Conservation (phyloP, 768 basidiomycete genomes). For the Asterophora lycoperdoides region DNA sequence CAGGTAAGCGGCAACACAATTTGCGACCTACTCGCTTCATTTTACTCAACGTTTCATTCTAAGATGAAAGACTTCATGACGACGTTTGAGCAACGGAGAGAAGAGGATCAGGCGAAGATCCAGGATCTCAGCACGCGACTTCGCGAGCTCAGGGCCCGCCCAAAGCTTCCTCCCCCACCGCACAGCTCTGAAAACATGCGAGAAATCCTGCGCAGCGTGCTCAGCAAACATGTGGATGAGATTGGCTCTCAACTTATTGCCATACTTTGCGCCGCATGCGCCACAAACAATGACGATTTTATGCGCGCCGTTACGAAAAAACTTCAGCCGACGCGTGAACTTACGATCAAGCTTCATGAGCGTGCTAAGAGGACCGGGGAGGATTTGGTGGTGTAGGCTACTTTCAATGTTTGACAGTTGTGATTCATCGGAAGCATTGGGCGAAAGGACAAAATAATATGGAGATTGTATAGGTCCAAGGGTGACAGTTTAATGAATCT, state of each 20-base stretch:
- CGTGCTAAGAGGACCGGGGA: background rate
- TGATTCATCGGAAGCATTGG: too few species aligned
- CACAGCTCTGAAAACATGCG: background rate
- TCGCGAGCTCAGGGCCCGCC: constrained; percentile 1
- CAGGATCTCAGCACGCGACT: background rate
- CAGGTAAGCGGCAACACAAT: background rate
- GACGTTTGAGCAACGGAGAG: background rate
- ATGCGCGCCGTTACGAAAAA: background rate
- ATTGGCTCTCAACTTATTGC: background rate
- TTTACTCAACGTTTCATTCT: background rate
- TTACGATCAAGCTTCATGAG: background rate
- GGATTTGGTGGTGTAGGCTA: background rate
- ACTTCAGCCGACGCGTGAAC: background rate
- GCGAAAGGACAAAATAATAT: too few species aligned
- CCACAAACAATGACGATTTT: background rate
- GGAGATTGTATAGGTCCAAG: too few species aligned
- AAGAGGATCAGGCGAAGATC: constrained; percentile 3
- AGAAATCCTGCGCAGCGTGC: background rate
- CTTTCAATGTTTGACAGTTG: too few species aligned
- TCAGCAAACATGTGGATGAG: background rate
- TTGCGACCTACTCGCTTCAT: background rate
- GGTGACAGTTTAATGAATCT: too few species aligned
- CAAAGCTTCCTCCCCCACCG: background rate
- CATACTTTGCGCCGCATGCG: background rate
- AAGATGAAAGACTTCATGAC: constrained; percentile 6